Evolutionary conservation across 2,329 filamentous ascomycete genomes (phyloP).

Genomic region (Capronia coronata): DNA sequence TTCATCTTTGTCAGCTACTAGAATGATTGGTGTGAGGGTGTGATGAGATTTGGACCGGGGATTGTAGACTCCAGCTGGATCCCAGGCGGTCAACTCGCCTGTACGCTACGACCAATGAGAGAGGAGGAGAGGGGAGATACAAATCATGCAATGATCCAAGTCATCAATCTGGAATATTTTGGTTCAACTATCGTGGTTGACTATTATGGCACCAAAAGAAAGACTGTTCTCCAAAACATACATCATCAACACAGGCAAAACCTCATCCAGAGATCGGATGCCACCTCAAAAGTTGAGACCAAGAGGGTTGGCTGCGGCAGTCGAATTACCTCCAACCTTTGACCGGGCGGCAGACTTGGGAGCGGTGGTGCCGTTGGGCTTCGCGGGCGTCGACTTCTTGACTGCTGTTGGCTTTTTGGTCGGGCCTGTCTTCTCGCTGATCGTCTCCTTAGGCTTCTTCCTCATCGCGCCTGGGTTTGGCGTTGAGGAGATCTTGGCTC

Average conservation of each 20-base stretch:
- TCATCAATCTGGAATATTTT: too few species aligned
- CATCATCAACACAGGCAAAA: background rate
- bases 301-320: constrained; percentile 22
- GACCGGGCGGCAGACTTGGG: constrained; percentile 7
- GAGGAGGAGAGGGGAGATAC: too few species aligned
- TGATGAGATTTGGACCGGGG: too few species aligned
- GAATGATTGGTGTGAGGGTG: too few species aligned
- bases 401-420: constrained; percentile 13
- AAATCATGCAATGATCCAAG: too few species aligned
- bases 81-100: background rate
- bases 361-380: constrained; percentile 10
- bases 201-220: background rate
- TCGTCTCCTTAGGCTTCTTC: constrained; percentile 8
- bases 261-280: background rate
- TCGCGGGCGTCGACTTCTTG: constrained; percentile 7
- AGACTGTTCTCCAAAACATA: background rate
- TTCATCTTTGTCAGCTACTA: too few species aligned
- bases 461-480: constrained; percentile 23
- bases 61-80: background rate
- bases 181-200: background rate
- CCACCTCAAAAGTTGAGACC: constrained; percentile 15
- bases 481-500: constrained; percentile 5
- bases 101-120: too few species aligned
- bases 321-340: constrained; percentile 8
- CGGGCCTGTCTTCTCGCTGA: constrained; percentile 2